These are phyloP conservation scores for Dionaea muscipula DNA, from an alignment of 179 eudicot species.

Conservation along the genomic window DNA sequence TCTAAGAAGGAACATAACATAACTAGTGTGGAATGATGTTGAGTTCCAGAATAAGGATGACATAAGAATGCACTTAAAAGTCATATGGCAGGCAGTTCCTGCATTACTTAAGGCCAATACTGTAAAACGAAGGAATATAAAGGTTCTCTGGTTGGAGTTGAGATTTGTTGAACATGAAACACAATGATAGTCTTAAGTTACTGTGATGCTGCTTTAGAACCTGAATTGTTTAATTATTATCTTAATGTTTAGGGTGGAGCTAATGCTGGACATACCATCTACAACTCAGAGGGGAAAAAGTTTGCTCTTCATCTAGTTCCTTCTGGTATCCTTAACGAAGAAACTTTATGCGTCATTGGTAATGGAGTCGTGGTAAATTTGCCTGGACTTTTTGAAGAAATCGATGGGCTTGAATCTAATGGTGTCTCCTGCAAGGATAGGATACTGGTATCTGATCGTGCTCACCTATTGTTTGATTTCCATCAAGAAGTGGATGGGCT, in stretches of 20 bases:
- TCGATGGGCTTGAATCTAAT: constrained; percentile 80
- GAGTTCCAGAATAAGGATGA: no score
- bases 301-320: constrained; percentile 98
- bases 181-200: no score
- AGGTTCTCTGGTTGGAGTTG: no score
- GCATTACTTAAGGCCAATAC: no score
- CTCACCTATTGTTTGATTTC: constrained; percentile 83
- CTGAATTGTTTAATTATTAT: not conserved
- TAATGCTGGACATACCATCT: constrained; percentile 98
- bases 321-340: constrained; percentile 87
- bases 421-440: constrained; percentile 82
- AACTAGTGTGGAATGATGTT: no score
- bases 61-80: no score
- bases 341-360: constrained; percentile 78
- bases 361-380: constrained; percentile 93
- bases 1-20: no score
- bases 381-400: constrained; percentile 80
- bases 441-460: constrained; percentile 87
- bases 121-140: no score
- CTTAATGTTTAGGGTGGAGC: constrained; percentile 73
- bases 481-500: constrained; percentile 86
- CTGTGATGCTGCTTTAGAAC: no score
- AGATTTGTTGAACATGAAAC: no score
- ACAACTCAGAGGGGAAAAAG: constrained; percentile 88
- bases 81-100: no score